Conservation (phyloP, 129 eudicot species). For the Tagetes patula region DNA sequence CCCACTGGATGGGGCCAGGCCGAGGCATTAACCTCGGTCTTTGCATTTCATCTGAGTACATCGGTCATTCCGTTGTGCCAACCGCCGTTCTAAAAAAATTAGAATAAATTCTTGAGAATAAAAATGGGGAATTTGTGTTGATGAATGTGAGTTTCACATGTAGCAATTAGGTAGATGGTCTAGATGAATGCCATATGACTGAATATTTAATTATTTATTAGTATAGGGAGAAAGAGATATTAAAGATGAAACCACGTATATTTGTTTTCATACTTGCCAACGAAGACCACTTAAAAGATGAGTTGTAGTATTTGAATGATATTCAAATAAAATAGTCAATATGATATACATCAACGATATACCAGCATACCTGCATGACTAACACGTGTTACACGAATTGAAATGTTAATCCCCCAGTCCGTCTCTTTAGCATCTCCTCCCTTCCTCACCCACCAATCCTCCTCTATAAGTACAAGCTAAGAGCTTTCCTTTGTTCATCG, state of each 20-base stretch:
- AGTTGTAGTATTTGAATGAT: not conserved
- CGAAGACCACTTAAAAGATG: not conserved
- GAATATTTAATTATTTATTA: too few species aligned
- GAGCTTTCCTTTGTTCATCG: not conserved
- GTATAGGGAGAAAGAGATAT: too few species aligned
- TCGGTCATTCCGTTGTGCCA: too few species aligned
- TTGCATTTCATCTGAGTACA: too few species aligned
- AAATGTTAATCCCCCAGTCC: not conserved
- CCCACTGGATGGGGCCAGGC: too few species aligned
- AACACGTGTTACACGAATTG: slow-evolving; percentile 4
- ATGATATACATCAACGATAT: not conserved
- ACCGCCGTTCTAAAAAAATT: too few species aligned
- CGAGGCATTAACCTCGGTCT: too few species aligned
- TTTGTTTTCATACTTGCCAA: not conserved
- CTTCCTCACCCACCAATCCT: not conserved
- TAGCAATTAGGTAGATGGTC: too few species aligned
- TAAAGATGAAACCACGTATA: not conserved
- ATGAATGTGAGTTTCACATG: too few species aligned
- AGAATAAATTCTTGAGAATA: too few species aligned
- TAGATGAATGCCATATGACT: too few species aligned
- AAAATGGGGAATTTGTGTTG: too few species aligned
- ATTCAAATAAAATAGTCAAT: not conserved
- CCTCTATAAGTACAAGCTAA: slow-evolving; percentile 4
- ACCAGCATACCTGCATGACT: not conserved
- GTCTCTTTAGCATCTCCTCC: slow-evolving; percentile 16